phyloP scores from a whole-genome alignment of 169 alveolate genomes.

The Plasmodium knowlesi region DNA sequence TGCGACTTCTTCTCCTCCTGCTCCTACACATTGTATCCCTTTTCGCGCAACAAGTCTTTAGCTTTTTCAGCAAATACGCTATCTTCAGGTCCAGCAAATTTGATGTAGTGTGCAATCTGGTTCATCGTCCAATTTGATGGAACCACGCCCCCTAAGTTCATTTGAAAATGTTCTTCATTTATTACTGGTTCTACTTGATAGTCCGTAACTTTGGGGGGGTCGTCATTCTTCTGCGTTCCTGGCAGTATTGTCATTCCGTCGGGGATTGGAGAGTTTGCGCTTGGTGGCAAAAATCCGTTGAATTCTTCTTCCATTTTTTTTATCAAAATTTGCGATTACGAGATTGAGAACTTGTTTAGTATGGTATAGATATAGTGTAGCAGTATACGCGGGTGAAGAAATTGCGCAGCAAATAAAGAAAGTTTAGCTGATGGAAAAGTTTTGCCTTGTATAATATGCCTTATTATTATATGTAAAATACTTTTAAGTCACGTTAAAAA shows the following conservation, averaged over 20 bases:
- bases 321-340: neutral
- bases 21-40: conserved; percentile 20
- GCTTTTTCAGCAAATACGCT: conserved; percentile 66
- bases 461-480: neutral
- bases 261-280: conserved; percentile 39
- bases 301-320: conserved; percentile 51
- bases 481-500: neutral
- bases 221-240: conserved; percentile 30
- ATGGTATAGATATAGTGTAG: neutral
- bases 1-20: neutral
- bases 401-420: neutral
- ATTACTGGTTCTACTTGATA: conserved; percentile 41
- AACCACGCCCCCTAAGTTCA: conserved; percentile 65
- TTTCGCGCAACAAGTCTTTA: conserved; percentile 46
- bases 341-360: neutral
- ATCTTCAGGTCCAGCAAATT: conserved; percentile 67
- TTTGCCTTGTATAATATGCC: neutral
- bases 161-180: conserved; percentile 60
- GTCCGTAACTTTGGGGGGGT: conserved; percentile 30
- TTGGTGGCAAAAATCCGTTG: conserved; percentile 71
- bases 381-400: conserved; percentile 1
- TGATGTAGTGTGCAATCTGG: conserved; percentile 61
- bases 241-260: conserved; percentile 48
- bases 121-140: conserved; percentile 69
- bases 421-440: neutral